Evolutionary conservation across 805 yeast species (phyloP).

Genomic region (Starmera caribaea): DNA sequence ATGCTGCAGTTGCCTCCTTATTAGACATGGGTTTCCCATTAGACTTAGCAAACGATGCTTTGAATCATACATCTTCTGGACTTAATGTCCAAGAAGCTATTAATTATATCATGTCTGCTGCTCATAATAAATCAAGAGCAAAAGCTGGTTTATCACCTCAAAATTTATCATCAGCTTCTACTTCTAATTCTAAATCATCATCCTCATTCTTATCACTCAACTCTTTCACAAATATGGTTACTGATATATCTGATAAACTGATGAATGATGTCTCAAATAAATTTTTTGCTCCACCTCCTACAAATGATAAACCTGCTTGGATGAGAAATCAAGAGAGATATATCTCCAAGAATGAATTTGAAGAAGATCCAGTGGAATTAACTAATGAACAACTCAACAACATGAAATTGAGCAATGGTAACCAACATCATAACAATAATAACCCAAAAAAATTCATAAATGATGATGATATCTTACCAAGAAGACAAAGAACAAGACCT

Average conservation of each 20-base stretch:
- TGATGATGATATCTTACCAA: background rate
- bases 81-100: conserved; percentile 57
- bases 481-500: background rate
- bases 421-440: too few relatives aligned
- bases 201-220: conserved; percentile 4
- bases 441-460: too few relatives aligned
- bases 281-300: conserved; percentile 12
- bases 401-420: background rate
- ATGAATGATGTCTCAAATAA: conserved; percentile 22
- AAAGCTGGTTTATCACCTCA: conserved; percentile 14
- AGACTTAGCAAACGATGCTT: conserved; percentile 50
- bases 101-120: conserved; percentile 50
- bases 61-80: conserved; percentile 41
- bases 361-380: conserved; percentile 38
- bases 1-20: conserved; percentile 53
- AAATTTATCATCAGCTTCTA: conserved; percentile 2
- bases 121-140: conserved; percentile 32
- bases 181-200: conserved; percentile 5
- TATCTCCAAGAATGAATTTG: conserved; percentile 27
- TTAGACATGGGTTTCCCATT: conserved; percentile 73
- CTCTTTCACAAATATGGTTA: conserved; percentile 12
- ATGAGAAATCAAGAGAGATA: conserved; percentile 50
- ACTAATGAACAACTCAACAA: conserved; percentile 18
- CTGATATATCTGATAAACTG: conserved; percentile 14
- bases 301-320: conserved; percentile 57